Evolutionary conservation across 2,329 filamentous ascomycete species (phyloP).

Genomic region (Chaetomium globosum): DNA sequence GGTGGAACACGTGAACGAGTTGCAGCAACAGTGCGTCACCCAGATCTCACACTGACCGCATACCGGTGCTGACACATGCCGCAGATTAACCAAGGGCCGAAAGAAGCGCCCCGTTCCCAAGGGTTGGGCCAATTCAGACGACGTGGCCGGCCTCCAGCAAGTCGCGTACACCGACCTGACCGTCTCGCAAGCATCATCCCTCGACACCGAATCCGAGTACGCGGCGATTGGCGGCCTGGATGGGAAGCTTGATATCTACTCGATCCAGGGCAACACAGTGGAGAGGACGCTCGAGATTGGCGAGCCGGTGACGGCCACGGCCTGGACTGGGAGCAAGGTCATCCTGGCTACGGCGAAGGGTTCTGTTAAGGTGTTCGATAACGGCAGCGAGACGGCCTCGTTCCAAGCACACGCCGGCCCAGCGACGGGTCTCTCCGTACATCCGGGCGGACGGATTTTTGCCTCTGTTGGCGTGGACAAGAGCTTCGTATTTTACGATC

Average conservation of each 20-base stretch:
- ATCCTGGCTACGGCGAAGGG: constrained; percentile 76
- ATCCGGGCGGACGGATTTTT: constrained; percentile 80
- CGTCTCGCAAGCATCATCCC: constrained; percentile 53
- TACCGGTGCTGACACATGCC: constrained; percentile 27
- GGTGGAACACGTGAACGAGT: constrained; percentile 72
- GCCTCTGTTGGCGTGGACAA: constrained; percentile 90
- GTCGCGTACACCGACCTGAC: constrained; percentile 51
- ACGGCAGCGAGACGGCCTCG: constrained; percentile 67
- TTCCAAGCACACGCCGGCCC: constrained; percentile 83
- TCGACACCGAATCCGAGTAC: constrained; percentile 60
- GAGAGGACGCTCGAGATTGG: constrained; percentile 68
- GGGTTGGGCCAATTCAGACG: constrained; percentile 78
- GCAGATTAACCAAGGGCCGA: constrained; percentile 80
- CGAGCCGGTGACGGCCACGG: constrained; percentile 66
- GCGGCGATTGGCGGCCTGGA: constrained; percentile 75
- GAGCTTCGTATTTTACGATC: constrained; percentile 87
- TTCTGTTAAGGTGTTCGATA: constrained; percentile 76
- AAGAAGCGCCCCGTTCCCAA: constrained; percentile 86
- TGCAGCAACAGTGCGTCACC: constrained; percentile 74
- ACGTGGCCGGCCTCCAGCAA: constrained; percentile 58
- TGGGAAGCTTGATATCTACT: constrained; percentile 75
- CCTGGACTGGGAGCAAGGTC: constrained; percentile 69
- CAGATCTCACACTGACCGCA: too few species aligned
- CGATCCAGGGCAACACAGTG: constrained; percentile 67
- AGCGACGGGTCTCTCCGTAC: constrained; percentile 74